phyloP scores from a whole-genome alignment of 129 eudicot species.

The Flaveria brownii region DNA sequence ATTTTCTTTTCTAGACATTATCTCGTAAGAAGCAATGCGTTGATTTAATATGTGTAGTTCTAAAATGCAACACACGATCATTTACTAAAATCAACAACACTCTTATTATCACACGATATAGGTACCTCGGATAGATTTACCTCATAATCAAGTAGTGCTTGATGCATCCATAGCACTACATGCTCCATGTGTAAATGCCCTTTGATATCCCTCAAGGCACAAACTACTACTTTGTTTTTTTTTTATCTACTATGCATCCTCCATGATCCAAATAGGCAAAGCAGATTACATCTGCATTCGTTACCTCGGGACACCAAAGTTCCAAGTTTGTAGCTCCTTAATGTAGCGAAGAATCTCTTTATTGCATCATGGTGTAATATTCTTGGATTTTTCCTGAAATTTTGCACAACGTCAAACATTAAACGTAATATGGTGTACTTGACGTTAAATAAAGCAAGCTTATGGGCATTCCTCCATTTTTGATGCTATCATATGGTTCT shows the following conservation, averaged over 20 bases:
- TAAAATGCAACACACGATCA: background rate
- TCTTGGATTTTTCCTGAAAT: background rate
- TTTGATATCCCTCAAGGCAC: background rate
- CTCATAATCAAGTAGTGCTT: background rate
- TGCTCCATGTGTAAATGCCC: background rate
- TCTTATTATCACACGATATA: background rate
- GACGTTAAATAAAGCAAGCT: background rate
- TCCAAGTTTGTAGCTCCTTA: background rate
- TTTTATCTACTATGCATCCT: background rate
- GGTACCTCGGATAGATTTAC: background rate
- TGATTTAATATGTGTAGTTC: background rate
- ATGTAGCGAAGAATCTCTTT: background rate
- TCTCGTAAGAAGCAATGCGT: background rate
- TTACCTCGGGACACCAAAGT: background rate
- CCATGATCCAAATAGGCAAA: background rate
- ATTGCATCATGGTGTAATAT: background rate
- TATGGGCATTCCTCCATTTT: background rate
- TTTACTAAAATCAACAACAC: background rate
- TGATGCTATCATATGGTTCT: background rate
- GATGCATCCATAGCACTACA: background rate
- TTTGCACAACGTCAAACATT: background rate
- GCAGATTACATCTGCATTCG: background rate
- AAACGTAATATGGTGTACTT: background rate
- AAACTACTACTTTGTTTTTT: background rate
- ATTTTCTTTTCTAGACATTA: background rate